Evolutionary conservation across 2,329 filamentous ascomycete species (phyloP).

Genomic region (Aspergillus sclerotialis): DNA sequence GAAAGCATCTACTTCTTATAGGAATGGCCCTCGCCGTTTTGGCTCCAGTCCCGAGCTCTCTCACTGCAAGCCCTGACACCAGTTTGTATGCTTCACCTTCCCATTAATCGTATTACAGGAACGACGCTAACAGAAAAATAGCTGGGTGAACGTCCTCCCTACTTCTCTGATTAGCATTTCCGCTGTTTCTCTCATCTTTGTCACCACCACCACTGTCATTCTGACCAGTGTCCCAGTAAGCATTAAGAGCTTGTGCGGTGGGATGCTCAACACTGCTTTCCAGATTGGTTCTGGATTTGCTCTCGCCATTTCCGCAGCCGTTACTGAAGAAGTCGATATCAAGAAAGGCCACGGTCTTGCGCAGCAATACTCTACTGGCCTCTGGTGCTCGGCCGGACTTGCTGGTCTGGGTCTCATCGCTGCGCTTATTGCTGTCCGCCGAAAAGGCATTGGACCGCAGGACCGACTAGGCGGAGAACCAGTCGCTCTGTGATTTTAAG

Average conservation of each 20-base stretch:
- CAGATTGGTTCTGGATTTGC: slow-evolving; percentile 38
- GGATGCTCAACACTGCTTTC: slow-evolving; percentile 39
- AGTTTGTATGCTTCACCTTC: slow-evolving; percentile 17
- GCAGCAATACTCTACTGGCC: slow-evolving; percentile 33
- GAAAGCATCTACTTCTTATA: slow-evolving; percentile 28
- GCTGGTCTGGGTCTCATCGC: slow-evolving; percentile 28
- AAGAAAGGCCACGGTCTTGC: slow-evolving; percentile 25
- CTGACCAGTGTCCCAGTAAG: slow-evolving; percentile 34
- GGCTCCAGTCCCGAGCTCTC: slow-evolving; percentile 29
- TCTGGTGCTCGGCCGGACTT: slow-evolving; percentile 37
- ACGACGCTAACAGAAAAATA: slow-evolving; percentile 10
- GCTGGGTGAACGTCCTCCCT: slow-evolving; percentile 35
- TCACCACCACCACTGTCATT: slow-evolving; percentile 36
- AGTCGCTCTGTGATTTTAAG: too few species aligned
- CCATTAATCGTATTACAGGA: not conserved
- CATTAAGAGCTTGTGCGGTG: slow-evolving; percentile 35
- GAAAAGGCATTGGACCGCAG: too few species aligned
- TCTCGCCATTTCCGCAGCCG: slow-evolving; percentile 33
- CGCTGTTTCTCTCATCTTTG: slow-evolving; percentile 36
- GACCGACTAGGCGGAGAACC: too few species aligned
- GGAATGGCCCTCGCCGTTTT: slow-evolving; percentile 30
- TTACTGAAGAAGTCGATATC: slow-evolving; percentile 33
- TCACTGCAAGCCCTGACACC: slow-evolving; percentile 15
- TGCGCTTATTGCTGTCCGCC: slow-evolving; percentile 13
- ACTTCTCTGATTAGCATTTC: slow-evolving; percentile 35